Evolutionary conservation across 345 rosid species (phyloP), one percentile per base, ranked within the genome.

Genomic region (Arabis alpina): DNA sequence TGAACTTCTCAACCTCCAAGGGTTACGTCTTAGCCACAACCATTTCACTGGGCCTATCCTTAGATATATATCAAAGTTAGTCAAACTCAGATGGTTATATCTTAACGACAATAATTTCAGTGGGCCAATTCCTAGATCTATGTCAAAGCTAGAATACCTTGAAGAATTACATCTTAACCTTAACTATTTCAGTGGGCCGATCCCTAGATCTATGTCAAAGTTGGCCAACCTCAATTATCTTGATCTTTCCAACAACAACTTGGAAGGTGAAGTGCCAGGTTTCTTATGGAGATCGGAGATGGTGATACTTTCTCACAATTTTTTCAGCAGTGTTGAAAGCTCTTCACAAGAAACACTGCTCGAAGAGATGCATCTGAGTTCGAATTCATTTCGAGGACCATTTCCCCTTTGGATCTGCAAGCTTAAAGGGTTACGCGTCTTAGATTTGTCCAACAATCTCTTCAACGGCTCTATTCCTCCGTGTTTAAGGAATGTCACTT

Each of bases 361-460:
- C 23, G 0, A 0, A 43, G 23, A 3, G n/a, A 36, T 70, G 52
- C 12, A 61, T 61, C 6, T 70, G 23, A 60, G 4, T 51, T 60
- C 61, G 0, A 70, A 70, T 19, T 40, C 60, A 8, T 60, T 70
- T 2, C 68, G 3, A 9, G 74, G 61, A 50, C 67, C 43, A 6
- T 60, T 70, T 14, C 92, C 89, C 0, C 6, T 1, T 0, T 83
- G 80, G 10, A n/a, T 81, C 3, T 84, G 87, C 80, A 73, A 15
- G 3, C 65, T 50, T 9, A 5, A 1, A 8, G 11, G 0, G 53
- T 75, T 84, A 2, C 3, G 9, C 23, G 59, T 83, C 14, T 77
- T 87, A 41, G 81, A 82, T 45, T 30, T 82, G 51, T 87, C 92
- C 4, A 19, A 55, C 51, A 86, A 84, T 44, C 34, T n/a, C 9